Evolutionary conservation across 2,329 filamentous ascomycete species (phyloP), one percentile per base, ranked within the genome.

Genomic region (Clarireedia homoeocarpa): DNA sequence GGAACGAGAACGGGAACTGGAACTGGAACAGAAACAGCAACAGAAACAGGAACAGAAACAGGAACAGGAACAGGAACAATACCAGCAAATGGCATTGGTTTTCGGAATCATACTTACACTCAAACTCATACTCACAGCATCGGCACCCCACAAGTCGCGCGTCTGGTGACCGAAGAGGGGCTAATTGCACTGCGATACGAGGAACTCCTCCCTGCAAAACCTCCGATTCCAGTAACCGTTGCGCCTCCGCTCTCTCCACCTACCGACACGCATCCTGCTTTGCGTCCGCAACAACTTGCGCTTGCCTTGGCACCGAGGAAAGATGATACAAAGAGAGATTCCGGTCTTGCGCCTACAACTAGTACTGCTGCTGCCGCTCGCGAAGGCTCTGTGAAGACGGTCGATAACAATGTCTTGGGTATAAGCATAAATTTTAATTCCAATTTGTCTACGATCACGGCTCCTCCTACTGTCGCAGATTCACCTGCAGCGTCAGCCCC

Each of bases 151-250:
- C 30, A 52, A 52, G 34, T 26, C 26, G 51, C 42, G 7, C 48
- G 57, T 10, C 56, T 60, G 27, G 55, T 57, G 17, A 47, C 50
- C 24, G 62, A 64, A 42, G 51, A 65, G 42, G 61, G 58, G 9
- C 50, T 84, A 62, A 74, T 84, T 57, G 76, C 76, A 48, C 65
- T 85, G 55, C 78, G 80, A 57, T 85, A 85, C 71, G 82, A 85
- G 66, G 77, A 84, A 69, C 81, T 79, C 38, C 71, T 77, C 51
- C 75, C 79, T 63, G 78, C 78, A 48, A 77, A 80, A 67, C 78
- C 78, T 58, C 82, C 82, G 38, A 79, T 83, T 60, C 76, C 77
- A 47, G 64, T 69, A 3, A 69, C 63, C 14, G 59, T 68, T 24
- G 58, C 66, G 20, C 66, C 67, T 20, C 64, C 64, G n/a, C 58